Evolutionary conservation across 148 eudicot genomes (phyloP).

Genomic region (Limonium bicolor): DNA sequence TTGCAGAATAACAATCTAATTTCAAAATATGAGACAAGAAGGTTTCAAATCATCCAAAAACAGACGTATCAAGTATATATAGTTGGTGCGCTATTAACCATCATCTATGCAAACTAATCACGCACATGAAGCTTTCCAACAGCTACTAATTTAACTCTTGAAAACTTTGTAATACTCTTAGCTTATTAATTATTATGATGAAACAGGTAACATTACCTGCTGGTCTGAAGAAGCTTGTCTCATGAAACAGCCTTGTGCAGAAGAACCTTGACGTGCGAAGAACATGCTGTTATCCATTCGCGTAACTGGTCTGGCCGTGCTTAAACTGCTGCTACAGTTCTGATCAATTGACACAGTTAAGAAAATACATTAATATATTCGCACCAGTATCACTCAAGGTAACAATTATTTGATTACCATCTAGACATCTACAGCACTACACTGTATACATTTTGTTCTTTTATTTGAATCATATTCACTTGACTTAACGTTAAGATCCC

Average conservation of each 20-base stretch:
- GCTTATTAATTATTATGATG: too few relatives aligned
- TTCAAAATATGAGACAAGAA: too few relatives aligned
- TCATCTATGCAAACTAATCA: too few relatives aligned
- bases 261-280: conserved; percentile 55
- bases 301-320: conserved; percentile 30
- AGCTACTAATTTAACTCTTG: too few relatives aligned
- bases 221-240: conserved; percentile 42
- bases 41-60: too few relatives aligned
- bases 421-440: background rate
- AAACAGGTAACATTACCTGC: conserved; percentile 21
- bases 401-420: background rate
- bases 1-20: too few relatives aligned
- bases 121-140: too few relatives aligned
- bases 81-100: too few relatives aligned
- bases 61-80: too few relatives aligned
- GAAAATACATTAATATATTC: background rate
- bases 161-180: too few relatives aligned
- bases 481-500: background rate
- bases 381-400: background rate
- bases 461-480: background rate
- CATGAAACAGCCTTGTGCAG: conserved; percentile 54
- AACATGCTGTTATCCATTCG: conserved; percentile 39
- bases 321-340: conserved; percentile 53
- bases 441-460: background rate
- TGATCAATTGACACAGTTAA: conserved; percentile 9